Conservation (phyloP, 2,329 filamentous ascomycete genomes). For the Alternaria sp. region DNA sequence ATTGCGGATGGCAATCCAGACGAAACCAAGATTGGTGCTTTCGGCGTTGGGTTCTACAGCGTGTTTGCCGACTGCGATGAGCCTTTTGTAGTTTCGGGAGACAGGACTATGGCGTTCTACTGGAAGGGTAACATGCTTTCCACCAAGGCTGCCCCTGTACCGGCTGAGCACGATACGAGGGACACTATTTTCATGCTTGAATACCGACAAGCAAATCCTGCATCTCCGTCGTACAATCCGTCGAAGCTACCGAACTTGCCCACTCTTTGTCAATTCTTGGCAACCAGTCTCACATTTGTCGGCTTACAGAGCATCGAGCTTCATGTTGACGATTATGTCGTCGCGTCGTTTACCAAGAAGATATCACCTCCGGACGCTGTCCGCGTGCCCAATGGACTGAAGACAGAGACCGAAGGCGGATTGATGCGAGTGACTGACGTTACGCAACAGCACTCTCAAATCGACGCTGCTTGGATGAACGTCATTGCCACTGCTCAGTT, state of each 20-base stretch:
- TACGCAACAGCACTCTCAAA: conserved; percentile 86
- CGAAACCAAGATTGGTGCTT: conserved; percentile 98
- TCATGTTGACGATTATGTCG: conserved; percentile 85
- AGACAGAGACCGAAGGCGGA: conserved; percentile 82
- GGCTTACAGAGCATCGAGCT: conserved; percentile 87
- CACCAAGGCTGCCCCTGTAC: conserved; percentile 82
- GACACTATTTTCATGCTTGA: conserved; percentile 95
- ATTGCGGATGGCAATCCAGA: conserved; percentile 99
- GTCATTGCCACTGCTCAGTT: conserved; percentile 84
- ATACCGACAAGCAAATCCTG: conserved; percentile 79
- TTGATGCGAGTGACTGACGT: conserved; percentile 87
- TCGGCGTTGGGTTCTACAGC: conserved; percentile 98
- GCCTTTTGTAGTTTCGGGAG: conserved; percentile 92
- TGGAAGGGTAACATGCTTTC: conserved; percentile 99
- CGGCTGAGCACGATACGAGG: conserved; percentile 68
- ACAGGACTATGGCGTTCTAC: conserved; percentile 96
- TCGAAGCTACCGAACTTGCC: conserved; percentile 87
- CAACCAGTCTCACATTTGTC: conserved; percentile 95
- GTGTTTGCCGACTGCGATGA: conserved; percentile 98
- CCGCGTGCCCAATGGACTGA: conserved; percentile 77
- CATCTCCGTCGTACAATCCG: conserved; percentile 48
- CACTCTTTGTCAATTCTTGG: conserved; percentile 88
- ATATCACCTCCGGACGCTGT: conserved; percentile 78
- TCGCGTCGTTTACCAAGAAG: conserved; percentile 84
- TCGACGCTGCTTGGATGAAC: conserved; percentile 89